Evolutionary conservation across 2,329 filamentous ascomycete species (phyloP).

Genomic region (Colletotrichum plurivorum): DNA sequence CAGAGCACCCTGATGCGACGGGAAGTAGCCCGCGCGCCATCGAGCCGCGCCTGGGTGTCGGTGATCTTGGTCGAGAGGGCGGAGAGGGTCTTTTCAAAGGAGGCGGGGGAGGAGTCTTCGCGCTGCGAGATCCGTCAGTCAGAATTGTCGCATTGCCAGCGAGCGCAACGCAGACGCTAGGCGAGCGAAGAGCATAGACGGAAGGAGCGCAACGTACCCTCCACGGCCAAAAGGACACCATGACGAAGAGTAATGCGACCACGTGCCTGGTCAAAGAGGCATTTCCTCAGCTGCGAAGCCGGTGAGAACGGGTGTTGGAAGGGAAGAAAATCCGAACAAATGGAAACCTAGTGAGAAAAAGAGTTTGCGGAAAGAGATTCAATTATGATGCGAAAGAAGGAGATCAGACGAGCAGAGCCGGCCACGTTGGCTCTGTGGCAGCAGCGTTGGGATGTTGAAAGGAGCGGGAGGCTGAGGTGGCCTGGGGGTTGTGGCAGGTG

Average conservation of each 20-base stretch:
- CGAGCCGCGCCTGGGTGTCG: slow-evolving; percentile 79
- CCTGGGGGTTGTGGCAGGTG: slow-evolving; percentile 10
- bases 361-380: not conserved
- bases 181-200: not conserved
- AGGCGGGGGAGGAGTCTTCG: slow-evolving; percentile 85
- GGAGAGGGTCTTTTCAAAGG: slow-evolving; percentile 92
- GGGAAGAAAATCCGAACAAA: not conserved
- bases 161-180: not conserved
- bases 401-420: slow-evolving; percentile 17
- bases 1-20: slow-evolving; percentile 87
- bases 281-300: slow-evolving; percentile 25
- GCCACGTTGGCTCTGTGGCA: slow-evolving; percentile 15
- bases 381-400: slow-evolving; percentile 11
- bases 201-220: slow-evolving; percentile 65
- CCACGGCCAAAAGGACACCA: slow-evolving; percentile 92
- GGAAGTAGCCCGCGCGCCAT: slow-evolving; percentile 78
- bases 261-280: slow-evolving; percentile 35
- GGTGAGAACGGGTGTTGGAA: not conserved
- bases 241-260: slow-evolving; percentile 52
- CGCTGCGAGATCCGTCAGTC: slow-evolving; percentile 63
- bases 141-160: not conserved
- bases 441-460: slow-evolving; percentile 13
- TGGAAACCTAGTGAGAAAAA: not conserved
- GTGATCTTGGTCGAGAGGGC: slow-evolving; percentile 87
- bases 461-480: slow-evolving; percentile 21